Evolutionary conservation across 371 early-diverging fungal species (phyloP), one percentile per base, ranked within the genome.

Genomic region (Neoconidiobolus thromboides): DNA sequence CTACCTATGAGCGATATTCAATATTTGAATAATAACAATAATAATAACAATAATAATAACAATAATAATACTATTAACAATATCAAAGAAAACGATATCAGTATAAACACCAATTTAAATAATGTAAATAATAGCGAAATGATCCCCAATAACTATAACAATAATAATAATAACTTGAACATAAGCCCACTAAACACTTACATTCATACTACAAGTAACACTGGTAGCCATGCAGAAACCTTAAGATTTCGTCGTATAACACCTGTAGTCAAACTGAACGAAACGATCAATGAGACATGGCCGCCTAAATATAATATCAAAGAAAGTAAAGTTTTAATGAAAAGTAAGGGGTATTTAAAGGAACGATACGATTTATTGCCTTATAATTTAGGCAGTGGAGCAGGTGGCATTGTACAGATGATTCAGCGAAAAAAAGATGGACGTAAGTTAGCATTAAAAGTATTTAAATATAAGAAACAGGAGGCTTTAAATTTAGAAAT

Each of bases 391-490:
- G 55, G 55, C 9, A 37, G 38, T 0, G 55, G 55, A 6, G 55
- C 55, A 7, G 55, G 55, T 3, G 55, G 55, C 9, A 12, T 55
- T 38, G 55, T 55, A 6, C 55, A 55, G 40, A 38, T 55, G 55
- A 41, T 55, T 12, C 15, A 55, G 38, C 40, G 55, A 5, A 15
- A 41, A 12, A 41, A 15, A 3, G 40, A 55, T 41, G 40, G 40
- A 4, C 12, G 12, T 7, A 12, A 38, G 26, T 41, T 38, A 5
- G 55, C 55, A 15, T 41, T 55, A 12, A 55, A 55, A 14, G 55
- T 40, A 5, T 55, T 55, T 41, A 15, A 41, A 41, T 55, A 55
- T 41, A 15, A 41, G 6, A 55, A 55, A 14, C 55, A 55, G 26
- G 4, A 26, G 5, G 40, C 15, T 40, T 40, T 55, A 41, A 55